Evolutionary conservation across 306 rosid genomes (phyloP), one percentile per base, ranked within the genome.

Genomic region (Castanopsis chinensis): DNA sequence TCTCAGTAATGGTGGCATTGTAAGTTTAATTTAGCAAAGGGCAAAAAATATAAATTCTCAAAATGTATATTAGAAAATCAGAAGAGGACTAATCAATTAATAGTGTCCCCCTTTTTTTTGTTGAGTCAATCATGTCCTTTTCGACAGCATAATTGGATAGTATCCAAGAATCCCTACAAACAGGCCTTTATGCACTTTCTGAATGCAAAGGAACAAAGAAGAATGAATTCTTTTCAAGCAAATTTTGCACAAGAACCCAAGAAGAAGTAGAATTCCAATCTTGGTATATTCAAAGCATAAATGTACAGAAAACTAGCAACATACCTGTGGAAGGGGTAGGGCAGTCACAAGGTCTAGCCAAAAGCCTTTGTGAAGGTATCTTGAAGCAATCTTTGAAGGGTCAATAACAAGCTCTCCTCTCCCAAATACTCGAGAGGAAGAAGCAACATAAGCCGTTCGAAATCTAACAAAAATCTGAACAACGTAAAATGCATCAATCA

Each of bases 401-500:
- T 87, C 87, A 25, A 87, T 15, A 6, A 89, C 70, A 25, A 89
- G 91, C 86, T 89, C 93, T 77, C 93, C 91, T 85, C 93, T 83
- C 37, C 93, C 93, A 79, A 81, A 87, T 67, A 89, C 91, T 17
- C 89, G 89, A 81, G 93, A 89, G 20, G 93, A 87, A 68, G 93
- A 88, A 55, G 88, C 91, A 33, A 87, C 55, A 77, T 85, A 89
- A 71, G 93, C 93, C 3, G 88, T 89, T 56, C 80, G 87, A 80
- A 89, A 89, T 75, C 81, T 74, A 68, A 89, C 63, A 81, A 79
- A 85, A 77, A 87, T 89, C 79, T 83, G 91, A 83, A 89, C 15
- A 67, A 89, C 64, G 78, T 85, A 89, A 81, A 89, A 87, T 17
- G 84, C 86, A 83, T 89, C 93, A 69, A 79, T 80, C 77, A 85